phyloP scores from a whole-genome alignment of 257 asterid genomes.

The Solanum peruvianum region DNA sequence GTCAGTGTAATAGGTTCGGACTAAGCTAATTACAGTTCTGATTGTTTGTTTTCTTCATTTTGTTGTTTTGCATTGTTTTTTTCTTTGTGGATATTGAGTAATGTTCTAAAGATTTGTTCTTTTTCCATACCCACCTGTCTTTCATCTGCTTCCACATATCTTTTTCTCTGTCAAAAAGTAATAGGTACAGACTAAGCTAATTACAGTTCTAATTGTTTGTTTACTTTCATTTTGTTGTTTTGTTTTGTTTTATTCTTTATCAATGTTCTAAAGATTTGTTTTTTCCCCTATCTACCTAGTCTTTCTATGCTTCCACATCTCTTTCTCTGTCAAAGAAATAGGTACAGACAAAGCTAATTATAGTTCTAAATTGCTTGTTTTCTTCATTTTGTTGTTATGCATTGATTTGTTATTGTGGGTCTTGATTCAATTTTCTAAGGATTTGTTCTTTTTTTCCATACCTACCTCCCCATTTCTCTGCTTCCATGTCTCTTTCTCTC shows the following conservation, averaged over 20 bases:
- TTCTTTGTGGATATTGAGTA: neutral
- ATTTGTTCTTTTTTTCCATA: neutral
- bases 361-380: neutral
- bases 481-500: neutral
- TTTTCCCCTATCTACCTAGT: neutral
- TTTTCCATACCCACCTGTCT: neutral
- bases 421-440: neutral
- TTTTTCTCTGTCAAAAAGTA: neutral
- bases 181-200: neutral
- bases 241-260: neutral
- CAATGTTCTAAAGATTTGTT: neutral
- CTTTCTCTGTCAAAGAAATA: neutral
- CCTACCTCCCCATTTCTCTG: neutral
- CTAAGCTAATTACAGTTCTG: neutral
- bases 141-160: neutral
- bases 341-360: neutral
- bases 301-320: neutral
- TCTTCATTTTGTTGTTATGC: neutral
- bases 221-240: neutral
- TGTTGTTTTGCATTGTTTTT: neutral
- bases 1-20: neutral
- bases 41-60: neutral
- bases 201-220: neutral
- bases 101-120: neutral
- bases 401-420: neutral